Evolutionary conservation across 2,329 filamentous ascomycete species (phyloP), one percentile per base, ranked within the genome.

Genomic region (Kalmusia sp.): DNA sequence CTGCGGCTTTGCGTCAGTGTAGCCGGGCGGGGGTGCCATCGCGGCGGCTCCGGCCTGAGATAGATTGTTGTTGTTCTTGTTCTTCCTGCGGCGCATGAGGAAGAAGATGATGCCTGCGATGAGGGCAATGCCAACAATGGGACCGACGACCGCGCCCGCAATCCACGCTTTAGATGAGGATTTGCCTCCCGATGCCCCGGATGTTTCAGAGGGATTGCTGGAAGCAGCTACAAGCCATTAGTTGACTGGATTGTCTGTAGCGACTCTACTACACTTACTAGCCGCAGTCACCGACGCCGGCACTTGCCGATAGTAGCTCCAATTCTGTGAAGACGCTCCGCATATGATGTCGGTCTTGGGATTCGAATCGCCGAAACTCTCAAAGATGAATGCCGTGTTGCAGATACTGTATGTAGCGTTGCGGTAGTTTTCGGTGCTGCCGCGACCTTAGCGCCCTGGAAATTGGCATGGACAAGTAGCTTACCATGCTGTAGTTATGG

Each of bases 311-410:
- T 70, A 71, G 40, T 62, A 68, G 5, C 55, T 61, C 68, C 68
- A 71, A 41, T 63, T 62, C 3, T 55, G 45, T 19, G 59, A 58
- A 5, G 34, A 51, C 1, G 61, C 51, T 25, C 68, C 67, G 35
- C 68, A 71, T 12, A 67, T 52, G 33, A 71, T 71, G 33, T 71
- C 62, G 2, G 61, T 69, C 21, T 62, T 64, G 1, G 67, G 67
- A 11, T 57, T 63, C 6, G 64, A 62, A 43, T 70, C 66, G 15
- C 56, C 56, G n/a, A 56, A 55, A 40, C 64, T 68, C 48, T 69
- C 65, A 46, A 53, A 71, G 31, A 71, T 70, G 54, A 65, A 70
- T 8, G 58, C 63, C 0, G 67, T 67, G 46, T 71, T 71, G 47
- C 68, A 71, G 3, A 69, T 52, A 2, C 63, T 65, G 7, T 47